These are phyloP conservation scores for Conticribra guillardii DNA, from an alignment of 108 stramenopile genomes.

Conservation along the genomic window DNA sequence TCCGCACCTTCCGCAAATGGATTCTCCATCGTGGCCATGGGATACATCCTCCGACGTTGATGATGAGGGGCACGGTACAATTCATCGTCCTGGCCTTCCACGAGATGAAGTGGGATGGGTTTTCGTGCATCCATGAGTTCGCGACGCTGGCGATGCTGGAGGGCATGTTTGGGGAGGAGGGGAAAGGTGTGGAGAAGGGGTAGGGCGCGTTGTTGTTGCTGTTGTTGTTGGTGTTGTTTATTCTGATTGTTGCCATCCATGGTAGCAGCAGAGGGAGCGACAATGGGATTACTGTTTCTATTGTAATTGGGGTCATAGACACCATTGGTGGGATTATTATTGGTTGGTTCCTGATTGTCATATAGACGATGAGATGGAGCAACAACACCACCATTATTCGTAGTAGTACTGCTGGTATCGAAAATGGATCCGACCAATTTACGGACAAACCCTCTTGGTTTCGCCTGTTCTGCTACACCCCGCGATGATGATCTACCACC, in stretches of 20 bases:
- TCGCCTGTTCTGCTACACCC: not conserved
- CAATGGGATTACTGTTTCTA: no score
- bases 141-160: slow-evolving; percentile 38
- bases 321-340: not conserved
- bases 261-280: no score
- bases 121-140: slow-evolving; percentile 21
- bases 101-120: slow-evolving; percentile 34
- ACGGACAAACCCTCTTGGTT: no score
- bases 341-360: not conserved
- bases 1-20: not conserved
- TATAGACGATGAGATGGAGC: not conserved
- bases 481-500: not conserved
- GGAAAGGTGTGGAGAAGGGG: slow-evolving; percentile 26
- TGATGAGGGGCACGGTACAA: slow-evolving; percentile 24
- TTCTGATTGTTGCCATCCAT: no score
- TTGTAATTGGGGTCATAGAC: slow-evolving; percentile 6
- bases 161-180: slow-evolving; percentile 36
- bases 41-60: slow-evolving; percentile 37
- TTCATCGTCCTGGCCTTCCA: slow-evolving; percentile 20
- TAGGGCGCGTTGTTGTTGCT: not conserved
- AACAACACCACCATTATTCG: no score
- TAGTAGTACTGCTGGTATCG: no score
- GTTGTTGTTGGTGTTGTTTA: not conserved
- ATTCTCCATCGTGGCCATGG: not conserved
- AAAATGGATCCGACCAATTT: not conserved